Conservation (phyloP, 768 basidiomycete species). For the Pleurotus ostreatus region DNA sequence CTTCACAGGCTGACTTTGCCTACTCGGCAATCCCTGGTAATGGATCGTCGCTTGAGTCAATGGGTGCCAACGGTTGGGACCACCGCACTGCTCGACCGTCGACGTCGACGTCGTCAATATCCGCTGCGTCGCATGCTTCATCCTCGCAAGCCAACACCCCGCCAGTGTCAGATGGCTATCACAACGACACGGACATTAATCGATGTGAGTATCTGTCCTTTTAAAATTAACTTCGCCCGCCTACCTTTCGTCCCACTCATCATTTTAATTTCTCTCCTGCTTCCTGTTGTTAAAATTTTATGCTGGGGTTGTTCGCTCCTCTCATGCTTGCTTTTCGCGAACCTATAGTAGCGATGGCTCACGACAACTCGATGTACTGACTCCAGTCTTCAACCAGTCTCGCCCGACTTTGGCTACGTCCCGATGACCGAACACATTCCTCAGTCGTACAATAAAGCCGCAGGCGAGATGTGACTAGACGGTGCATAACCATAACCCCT, state of each 20-base stretch:
- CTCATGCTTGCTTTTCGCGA: slow-evolving; percentile 7
- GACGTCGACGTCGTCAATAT: slow-evolving; percentile 73
- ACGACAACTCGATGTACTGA: slow-evolving; percentile 38
- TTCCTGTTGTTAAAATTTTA: slow-evolving; percentile 8
- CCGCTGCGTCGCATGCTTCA: slow-evolving; percentile 70
- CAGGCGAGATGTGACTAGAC: slow-evolving; percentile 39
- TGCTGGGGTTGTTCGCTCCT: neutral
- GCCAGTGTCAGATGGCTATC: slow-evolving; percentile 65
- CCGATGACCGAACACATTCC: slow-evolving; percentile 76
- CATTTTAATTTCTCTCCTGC: slow-evolving; percentile 11
- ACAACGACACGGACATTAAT: slow-evolving; percentile 67
- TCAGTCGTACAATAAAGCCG: slow-evolving; percentile 56
- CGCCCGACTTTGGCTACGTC: slow-evolving; percentile 84
- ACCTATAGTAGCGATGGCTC: slow-evolving; percentile 23
- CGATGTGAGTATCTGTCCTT: slow-evolving; percentile 61
- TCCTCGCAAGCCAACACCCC: slow-evolving; percentile 82
- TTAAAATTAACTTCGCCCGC: slow-evolving; percentile 10
- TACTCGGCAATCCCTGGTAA: slow-evolving; percentile 62
- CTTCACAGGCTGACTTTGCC: slow-evolving; percentile 76
- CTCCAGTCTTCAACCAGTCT: slow-evolving; percentile 52
- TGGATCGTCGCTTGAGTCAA: slow-evolving; percentile 41
- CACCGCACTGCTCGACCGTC: slow-evolving; percentile 64
- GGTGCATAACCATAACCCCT: neutral
- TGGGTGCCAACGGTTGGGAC: slow-evolving; percentile 45
- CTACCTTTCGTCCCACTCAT: slow-evolving; percentile 5